Percentiles rank a stretch among this genome's conserved stretches.
Conservation (phyloP, 2,329 filamentous ascomycete genomes). For the Hirsutella rhossiliensis region DNA sequence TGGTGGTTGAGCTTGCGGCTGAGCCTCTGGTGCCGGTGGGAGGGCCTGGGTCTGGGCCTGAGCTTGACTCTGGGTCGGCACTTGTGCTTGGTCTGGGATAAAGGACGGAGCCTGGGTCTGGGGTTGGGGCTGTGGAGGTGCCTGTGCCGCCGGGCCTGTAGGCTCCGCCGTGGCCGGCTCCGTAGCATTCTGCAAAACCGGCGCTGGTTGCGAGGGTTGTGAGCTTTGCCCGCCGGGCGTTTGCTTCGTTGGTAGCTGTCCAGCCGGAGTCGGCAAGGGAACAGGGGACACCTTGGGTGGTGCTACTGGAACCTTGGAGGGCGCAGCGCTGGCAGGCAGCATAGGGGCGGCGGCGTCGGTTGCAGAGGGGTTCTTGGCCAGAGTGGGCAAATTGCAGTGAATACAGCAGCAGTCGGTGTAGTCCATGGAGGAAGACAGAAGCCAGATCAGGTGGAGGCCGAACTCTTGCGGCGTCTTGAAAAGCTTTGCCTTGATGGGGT, state of each 20-base stretch:
- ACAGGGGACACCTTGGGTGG: constrained; percentile 22
- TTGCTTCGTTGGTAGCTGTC: constrained; percentile 20
- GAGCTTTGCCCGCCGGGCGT: constrained; percentile 6
- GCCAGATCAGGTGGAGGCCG: constrained; percentile 38
- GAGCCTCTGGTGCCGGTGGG: not conserved
- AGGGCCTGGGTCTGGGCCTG: not conserved
- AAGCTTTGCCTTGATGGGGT: constrained; percentile 33
- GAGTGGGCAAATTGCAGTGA: constrained; percentile 28
- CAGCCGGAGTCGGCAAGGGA: constrained; percentile 21
- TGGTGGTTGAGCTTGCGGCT: constrained; percentile 3
- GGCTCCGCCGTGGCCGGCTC: not conserved
- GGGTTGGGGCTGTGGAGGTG: constrained; percentile 2
- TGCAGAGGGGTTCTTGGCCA: constrained; percentile 9
- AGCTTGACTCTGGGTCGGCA: constrained; percentile 1
- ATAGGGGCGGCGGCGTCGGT: constrained; percentile 4
- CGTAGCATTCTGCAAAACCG: not conserved
- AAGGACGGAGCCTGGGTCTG: not conserved
- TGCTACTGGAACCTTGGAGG: constrained; percentile 1
- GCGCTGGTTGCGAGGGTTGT: not conserved
- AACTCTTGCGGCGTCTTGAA: constrained; percentile 43
- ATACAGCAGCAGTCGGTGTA: constrained; percentile 38
- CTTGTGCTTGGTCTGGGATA: not conserved
- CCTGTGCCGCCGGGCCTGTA: not conserved
- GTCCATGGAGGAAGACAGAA: constrained; percentile 33
- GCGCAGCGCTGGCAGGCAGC: constrained; percentile 2